phyloP scores from a whole-genome alignment of 2,329 filamentous ascomycete species.

The Lachnellula arida region DNA sequence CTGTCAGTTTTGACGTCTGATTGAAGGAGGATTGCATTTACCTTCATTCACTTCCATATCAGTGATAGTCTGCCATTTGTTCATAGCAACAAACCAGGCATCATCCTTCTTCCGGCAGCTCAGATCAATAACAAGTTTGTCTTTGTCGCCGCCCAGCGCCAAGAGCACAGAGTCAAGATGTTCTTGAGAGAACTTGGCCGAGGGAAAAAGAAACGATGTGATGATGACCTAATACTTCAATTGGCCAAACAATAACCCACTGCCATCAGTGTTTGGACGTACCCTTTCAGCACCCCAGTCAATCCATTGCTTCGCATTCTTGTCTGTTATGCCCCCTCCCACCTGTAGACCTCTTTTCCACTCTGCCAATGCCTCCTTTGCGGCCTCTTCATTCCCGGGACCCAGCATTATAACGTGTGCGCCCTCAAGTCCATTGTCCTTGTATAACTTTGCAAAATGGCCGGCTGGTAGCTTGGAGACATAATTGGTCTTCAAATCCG shows the following conservation, averaged over 20 bases:
- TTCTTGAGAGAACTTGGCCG: constrained; percentile 72
- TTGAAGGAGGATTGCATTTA: constrained; percentile 34
- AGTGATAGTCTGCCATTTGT: constrained; percentile 98
- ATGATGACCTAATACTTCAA: constrained; percentile 73
- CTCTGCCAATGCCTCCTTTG: constrained; percentile 66
- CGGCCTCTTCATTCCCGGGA: constrained; percentile 76
- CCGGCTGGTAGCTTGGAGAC: constrained; percentile 78
- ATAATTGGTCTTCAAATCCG: constrained; percentile 81
- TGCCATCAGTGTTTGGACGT: constrained; percentile 21
- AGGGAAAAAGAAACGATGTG: constrained; percentile 90
- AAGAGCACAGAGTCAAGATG: constrained; percentile 70
- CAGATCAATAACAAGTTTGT: constrained; percentile 87
- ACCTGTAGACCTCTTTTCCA: constrained; percentile 84
- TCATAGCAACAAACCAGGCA: constrained; percentile 95
- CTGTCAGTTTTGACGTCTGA: constrained; percentile 8
- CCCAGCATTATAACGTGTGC: constrained; percentile 97
- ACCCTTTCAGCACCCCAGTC: constrained; percentile 86
- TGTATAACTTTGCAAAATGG: constrained; percentile 80
- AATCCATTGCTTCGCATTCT: constrained; percentile 83
- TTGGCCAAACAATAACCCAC: constrained; percentile 12
- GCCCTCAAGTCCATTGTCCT: constrained; percentile 65
- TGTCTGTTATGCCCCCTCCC: constrained; percentile 86
- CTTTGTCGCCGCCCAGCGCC: constrained; percentile 67
- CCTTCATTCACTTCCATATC: constrained; percentile 91
- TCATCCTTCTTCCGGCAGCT: constrained; percentile 74